A percentile compares a stretch with the other conserved stretches of the same genome.
Evolutionary conservation across 371 early-diverging fungal species (phyloP).

Genomic region (Mucor ambiguus): DNA sequence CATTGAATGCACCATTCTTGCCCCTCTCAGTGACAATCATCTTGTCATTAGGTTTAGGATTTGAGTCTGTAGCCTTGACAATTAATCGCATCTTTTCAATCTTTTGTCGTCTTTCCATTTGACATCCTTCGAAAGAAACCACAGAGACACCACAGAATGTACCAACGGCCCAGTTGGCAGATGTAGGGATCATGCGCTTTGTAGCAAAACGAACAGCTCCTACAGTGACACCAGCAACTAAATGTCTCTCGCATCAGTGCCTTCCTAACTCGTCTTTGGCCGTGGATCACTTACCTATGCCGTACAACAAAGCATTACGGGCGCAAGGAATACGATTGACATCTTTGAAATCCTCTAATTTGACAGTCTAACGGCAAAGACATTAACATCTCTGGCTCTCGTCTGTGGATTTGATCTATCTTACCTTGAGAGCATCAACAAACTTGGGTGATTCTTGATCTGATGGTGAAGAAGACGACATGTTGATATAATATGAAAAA

Average conservation of each 20-base stretch:
- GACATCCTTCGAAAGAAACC: slow-evolving; percentile 48
- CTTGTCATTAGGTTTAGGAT: slow-evolving; percentile 19
- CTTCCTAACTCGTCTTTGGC: no score
- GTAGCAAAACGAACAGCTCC: slow-evolving; percentile 44
- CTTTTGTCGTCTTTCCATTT: slow-evolving; percentile 44
- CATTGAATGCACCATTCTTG: slow-evolving; percentile 41
- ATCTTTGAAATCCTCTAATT: slow-evolving; percentile 49
- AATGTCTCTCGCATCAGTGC: not conserved
- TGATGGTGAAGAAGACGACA: not conserved
- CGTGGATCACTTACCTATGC: slow-evolving; percentile 38
- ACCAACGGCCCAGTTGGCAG: slow-evolving; percentile 57
- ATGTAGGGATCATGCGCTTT: slow-evolving; percentile 39
- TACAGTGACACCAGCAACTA: slow-evolving; percentile 44
- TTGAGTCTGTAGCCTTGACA: slow-evolving; percentile 46
- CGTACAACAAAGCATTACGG: slow-evolving; percentile 49
- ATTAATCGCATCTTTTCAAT: slow-evolving; percentile 42
- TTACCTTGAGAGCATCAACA: slow-evolving; percentile 36
- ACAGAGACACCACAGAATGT: slow-evolving; percentile 46
- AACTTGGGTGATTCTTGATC: slow-evolving; percentile 25
- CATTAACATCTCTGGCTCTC: not conserved
- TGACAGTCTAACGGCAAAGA: slow-evolving; percentile 36
- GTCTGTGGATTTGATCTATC: not conserved
- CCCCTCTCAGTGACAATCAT: slow-evolving; percentile 37
- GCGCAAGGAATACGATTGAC: slow-evolving; percentile 53
- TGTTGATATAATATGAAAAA: not conserved